Evolutionary conservation across 345 rosid species (phyloP).

Genomic region (Schrenkiella parvula): DNA sequence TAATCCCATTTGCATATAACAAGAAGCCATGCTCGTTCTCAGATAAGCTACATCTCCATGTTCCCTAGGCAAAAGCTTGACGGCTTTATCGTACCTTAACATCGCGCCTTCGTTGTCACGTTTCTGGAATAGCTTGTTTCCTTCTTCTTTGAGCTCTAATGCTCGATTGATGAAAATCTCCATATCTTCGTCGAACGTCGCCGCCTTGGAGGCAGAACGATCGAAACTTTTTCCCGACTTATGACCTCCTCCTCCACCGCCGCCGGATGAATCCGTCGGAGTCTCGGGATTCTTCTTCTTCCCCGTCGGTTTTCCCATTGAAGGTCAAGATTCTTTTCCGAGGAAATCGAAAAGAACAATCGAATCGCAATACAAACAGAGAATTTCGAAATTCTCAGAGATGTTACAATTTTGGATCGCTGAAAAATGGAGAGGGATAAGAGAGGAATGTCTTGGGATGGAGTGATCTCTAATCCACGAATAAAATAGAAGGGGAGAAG

Average conservation of each 20-base stretch:
- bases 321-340: background rate
- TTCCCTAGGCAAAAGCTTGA: slow-evolving; percentile 71
- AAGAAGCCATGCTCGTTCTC: slow-evolving; percentile 81
- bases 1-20: slow-evolving; percentile 92
- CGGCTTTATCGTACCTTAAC: slow-evolving; percentile 82
- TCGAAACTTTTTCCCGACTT: slow-evolving; percentile 44
- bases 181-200: slow-evolving; percentile 79
- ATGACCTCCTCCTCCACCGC: slow-evolving; percentile 33
- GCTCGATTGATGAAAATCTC: slow-evolving; percentile 83
- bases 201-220: slow-evolving; percentile 48
- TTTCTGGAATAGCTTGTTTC: slow-evolving; percentile 69
- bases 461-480: slow-evolving; percentile 24
- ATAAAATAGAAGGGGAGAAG: background rate
- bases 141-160: slow-evolving; percentile 93
- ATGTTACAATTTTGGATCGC: background rate
- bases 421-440: background rate
- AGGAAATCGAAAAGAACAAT: slow-evolving; percentile 1
- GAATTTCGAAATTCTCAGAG: background rate
- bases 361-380: background rate
- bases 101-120: slow-evolving; percentile 92
- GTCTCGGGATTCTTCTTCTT: slow-evolving; percentile 54
- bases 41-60: slow-evolving; percentile 79
- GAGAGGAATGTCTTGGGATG: slow-evolving; percentile 1
- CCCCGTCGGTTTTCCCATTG: slow-evolving; percentile 90
- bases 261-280: slow-evolving; percentile 33